Evolutionary conservation across 352 stramenopile species (phyloP), one percentile per base, ranked within the genome.

Genomic region (Elongisporangium undulatum): DNA sequence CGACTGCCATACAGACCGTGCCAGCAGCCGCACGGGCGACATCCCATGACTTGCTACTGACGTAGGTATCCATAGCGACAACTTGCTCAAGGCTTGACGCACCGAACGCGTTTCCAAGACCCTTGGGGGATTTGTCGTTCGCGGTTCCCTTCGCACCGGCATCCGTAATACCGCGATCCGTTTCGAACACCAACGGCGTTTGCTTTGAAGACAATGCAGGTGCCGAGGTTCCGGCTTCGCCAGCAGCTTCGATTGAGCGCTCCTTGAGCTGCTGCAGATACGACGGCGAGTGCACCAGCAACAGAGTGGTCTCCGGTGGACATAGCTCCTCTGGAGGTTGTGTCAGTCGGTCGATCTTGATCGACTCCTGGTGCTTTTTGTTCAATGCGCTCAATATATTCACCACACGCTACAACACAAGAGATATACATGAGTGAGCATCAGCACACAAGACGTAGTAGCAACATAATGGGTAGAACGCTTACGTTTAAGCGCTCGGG

Each of bases 31-130:
- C 83, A 49, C 83, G 78, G 34, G 87, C 87, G 13, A 92, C 87
- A 49, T 93, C 82, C 80, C 84, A 93, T 4, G 87, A 96, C 58
- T 88, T 89, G 59, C 75, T 83, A 69, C 83, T 94, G 38, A 96
- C 84, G 58, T 90, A 94, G 17, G 87, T 96, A 59, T 96, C 87
- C 74, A 93, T 77, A 19, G 74, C 77, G 9, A 91, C 69, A 57
- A 82, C 84, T 49, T 86, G 77, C 64, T 89, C 68, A 21, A 87
- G 56, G 61, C 70, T 89, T 17, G 81, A 76, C 19, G 82, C 82
- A 0, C 79, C 85, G 58, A 94, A 94, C 9, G 85, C 85, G 20
- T 81, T 81, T 49, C 75, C 78, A 22, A 92, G 79, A 21, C 70
- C 64, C 1, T 67, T 82, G 19, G 66, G 66, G 3, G 68, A 75